Evolutionary conservation across 495 filamentous ascomycete species (phyloP), one percentile per base, ranked within the genome.

Genomic region (Penicillium paxilli): DNA sequence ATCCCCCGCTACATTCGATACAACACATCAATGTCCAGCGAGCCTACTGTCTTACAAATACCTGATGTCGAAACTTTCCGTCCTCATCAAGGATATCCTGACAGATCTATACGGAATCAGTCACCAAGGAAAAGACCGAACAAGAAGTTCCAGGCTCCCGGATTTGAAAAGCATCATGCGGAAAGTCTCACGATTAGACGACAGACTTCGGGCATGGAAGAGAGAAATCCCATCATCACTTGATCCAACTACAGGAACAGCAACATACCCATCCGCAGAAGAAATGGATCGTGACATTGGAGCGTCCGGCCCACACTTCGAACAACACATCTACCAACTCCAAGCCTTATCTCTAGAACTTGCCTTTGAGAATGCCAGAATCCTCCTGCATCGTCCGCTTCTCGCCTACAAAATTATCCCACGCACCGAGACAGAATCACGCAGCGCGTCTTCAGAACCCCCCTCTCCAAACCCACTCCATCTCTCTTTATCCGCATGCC

Each of bases 31-130:
- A 9, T 55, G 51, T 16, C 53, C 57, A 17, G 47, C 55, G 0
- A 67, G 38, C 1, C 54, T 69, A 4, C 47, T 68, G 3, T 65
- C 61, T 19, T 71, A 71, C 47, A 69, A 68, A 45, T 68, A 63
- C 25, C 22, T 65, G 24, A 69, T 68, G 65, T 68, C 65, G 1
- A 66, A 67, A 20, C 44, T 71, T 0, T 71, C 66, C 0, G 55
- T 64, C 3, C 20, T 71, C 9, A 47, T 56, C 3, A 67, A 67
- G 20, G 44, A 46, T 8, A 58, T 49, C 8, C 32, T 71, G 11
- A 51, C 53, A 3, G 58, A 67, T 26, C 49, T 71, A 10, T 69
- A 71, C 21, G 52, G 64, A n/a, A 49, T 62, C 20, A 51, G 55
- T 12, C 32, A 24, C 3, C n/a, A 45, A 25, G 19, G 40, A 19